phyloP scores from a whole-genome alignment of 2,329 filamentous ascomycete genomes.

The Colletotrichum eleusines region DNA sequence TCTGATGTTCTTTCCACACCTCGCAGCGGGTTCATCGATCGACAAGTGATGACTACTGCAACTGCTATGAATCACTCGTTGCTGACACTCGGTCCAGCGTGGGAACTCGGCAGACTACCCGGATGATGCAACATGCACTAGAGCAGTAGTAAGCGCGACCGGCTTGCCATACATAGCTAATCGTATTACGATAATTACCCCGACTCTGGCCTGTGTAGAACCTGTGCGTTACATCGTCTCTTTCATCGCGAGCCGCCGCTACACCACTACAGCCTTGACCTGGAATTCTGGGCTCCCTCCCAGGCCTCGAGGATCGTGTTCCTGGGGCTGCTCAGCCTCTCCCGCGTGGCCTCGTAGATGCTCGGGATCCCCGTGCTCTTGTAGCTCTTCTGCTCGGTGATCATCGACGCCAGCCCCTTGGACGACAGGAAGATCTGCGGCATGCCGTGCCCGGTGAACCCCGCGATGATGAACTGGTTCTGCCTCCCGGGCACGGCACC shows the following conservation, averaged over 20 bases:
- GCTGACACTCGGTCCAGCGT: neutral
- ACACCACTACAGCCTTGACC: neutral
- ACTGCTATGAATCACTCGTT: neutral
- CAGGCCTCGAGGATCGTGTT: slow-evolving; percentile 40
- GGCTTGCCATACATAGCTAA: neutral
- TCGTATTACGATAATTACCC: neutral
- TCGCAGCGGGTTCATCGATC: too few relatives aligned
- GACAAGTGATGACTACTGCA: too few relatives aligned
- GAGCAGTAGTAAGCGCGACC: too few relatives aligned
- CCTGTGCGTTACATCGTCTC: neutral
- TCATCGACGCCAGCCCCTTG: slow-evolving; percentile 57
- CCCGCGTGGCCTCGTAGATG: slow-evolving; percentile 51
- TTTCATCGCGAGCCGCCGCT: too few relatives aligned
- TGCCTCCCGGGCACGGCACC: slow-evolving; percentile 55
- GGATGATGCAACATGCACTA: neutral
- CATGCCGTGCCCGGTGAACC: slow-evolving; percentile 67
- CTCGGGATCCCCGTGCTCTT: slow-evolving; percentile 53
- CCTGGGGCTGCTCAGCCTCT: slow-evolving; percentile 44
- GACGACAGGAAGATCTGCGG: slow-evolving; percentile 56
- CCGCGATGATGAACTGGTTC: slow-evolving; percentile 59
- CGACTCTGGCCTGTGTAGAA: neutral
- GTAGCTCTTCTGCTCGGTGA: slow-evolving; percentile 48
- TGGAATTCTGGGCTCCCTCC: slow-evolving; percentile 5
- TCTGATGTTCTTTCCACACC: too few relatives aligned
- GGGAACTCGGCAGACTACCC: neutral